Percentiles rank a stretch among this genome's conserved stretches.
These are phyloP conservation scores for Aspergillus sp. DNA, from an alignment of 2,329 filamentous ascomycete genomes.

Conservation along the genomic window DNA sequence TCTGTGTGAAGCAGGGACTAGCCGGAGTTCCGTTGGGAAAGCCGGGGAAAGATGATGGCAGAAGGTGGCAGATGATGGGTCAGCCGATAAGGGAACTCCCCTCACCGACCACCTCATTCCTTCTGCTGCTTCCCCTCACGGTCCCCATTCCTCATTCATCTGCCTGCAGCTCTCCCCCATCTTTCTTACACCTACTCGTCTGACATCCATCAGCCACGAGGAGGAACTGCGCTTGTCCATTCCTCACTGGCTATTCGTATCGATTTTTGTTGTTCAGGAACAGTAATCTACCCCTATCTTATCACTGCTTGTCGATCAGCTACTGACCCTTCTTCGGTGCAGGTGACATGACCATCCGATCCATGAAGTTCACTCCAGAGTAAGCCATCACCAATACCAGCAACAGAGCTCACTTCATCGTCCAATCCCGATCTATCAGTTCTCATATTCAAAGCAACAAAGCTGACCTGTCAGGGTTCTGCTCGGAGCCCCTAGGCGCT, in stretches of 20 bases:
- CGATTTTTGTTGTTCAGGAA: constrained; percentile 9
- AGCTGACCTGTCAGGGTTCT: constrained; percentile 41
- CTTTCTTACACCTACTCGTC: neutral
- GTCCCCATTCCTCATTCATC: constrained; percentile 16
- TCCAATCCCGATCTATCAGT: neutral
- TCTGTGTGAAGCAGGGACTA: neutral
- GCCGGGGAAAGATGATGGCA: neutral
- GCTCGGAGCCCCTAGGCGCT: constrained; percentile 50
- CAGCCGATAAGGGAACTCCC: neutral
- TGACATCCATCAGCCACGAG: neutral
- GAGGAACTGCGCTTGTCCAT: neutral
- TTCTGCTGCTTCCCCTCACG: constrained; percentile 20
- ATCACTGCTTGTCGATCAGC: neutral
- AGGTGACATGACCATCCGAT: constrained; percentile 43
- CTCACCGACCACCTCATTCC: constrained; percentile 7
- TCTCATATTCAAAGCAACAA: neutral
- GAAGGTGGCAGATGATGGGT: neutral
- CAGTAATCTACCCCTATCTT: constrained; percentile 23
- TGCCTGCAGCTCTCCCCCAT: constrained; percentile 4
- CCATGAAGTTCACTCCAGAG: constrained; percentile 47
- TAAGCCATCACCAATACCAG: constrained; percentile 25
- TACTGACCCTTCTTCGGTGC: constrained; percentile 8
- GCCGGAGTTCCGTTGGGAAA: neutral
- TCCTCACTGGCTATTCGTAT: constrained; percentile 5
- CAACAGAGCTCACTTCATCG: neutral